Evolutionary conservation across 345 rosid genomes (phyloP).

Genomic region (Moricandia arvensis): DNA sequence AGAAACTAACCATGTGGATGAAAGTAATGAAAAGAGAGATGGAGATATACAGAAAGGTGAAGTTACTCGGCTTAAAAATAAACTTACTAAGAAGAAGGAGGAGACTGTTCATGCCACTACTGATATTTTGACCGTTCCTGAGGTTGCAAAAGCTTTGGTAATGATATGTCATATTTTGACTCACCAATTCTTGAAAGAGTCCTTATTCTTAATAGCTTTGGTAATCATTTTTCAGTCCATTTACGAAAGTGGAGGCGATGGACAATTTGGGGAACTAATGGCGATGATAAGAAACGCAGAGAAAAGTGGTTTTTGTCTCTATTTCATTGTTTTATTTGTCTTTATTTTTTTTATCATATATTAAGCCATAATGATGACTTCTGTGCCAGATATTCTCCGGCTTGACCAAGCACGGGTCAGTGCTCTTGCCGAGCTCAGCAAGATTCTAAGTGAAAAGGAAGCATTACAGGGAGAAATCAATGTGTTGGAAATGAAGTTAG

Average conservation of each 20-base stretch:
- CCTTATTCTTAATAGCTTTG: not conserved
- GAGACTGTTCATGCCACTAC: conserved; percentile 12
- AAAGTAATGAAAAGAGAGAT: conserved; percentile 16
- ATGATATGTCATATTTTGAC: not conserved
- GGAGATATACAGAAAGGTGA: conserved; percentile 14
- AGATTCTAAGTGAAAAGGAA: conserved; percentile 71
- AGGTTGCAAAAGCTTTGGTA: conserved; percentile 54
- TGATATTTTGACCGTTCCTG: conserved; percentile 37
- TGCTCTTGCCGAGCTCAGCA: conserved; percentile 72
- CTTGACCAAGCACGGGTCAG: conserved; percentile 78
- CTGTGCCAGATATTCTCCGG: conserved; percentile 66
- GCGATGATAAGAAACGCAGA: conserved; percentile 82
- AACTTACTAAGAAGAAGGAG: conserved; percentile 23
- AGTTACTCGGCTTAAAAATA: conserved; percentile 8
- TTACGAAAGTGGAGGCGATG: conserved; percentile 43
- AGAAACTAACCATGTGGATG: conserved; percentile 36
- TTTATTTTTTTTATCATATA: not conserved
- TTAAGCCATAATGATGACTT: not conserved
- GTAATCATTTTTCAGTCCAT: conserved; percentile 47
- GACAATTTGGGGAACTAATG: conserved; percentile 64
- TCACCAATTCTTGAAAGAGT: not conserved
- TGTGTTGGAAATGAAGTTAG: conserved; percentile 64
- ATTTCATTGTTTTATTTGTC: not conserved
- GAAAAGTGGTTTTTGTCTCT: conserved; percentile 50
- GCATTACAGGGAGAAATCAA: conserved; percentile 71